Evolutionary conservation across 208 protist species (phyloP).

Genomic region (Leishmania aethiopica): DNA sequence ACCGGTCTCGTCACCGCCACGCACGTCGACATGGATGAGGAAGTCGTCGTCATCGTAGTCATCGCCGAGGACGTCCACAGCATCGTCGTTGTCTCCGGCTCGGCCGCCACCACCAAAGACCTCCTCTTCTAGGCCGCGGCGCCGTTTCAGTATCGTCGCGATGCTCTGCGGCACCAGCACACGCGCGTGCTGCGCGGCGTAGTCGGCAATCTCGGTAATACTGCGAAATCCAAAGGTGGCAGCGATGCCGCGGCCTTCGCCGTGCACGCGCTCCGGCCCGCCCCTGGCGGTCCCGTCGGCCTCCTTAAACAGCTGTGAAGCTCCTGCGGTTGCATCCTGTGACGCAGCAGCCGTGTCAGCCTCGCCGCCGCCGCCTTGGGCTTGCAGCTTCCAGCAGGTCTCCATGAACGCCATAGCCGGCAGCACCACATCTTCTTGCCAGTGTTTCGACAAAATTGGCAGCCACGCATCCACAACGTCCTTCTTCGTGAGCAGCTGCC

Average conservation of each 20-base stretch:
- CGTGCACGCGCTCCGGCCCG: neutral
- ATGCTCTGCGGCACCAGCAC: conserved; percentile 65
- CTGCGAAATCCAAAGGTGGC: conserved; percentile 67
- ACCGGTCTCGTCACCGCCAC: conserved; percentile 17
- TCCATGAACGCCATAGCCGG: conserved; percentile 54
- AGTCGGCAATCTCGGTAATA: conserved; percentile 49
- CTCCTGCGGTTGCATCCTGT: neutral
- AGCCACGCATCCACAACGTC: conserved; percentile 88
- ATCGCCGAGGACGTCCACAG: conserved; percentile 25
- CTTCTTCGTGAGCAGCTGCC: conserved; percentile 57
- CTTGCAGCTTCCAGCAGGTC: conserved; percentile 37
- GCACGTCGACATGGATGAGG: conserved; percentile 66
- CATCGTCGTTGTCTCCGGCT: conserved; percentile 17
- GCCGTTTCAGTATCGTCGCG: conserved; percentile 40
- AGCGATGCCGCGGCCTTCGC: conserved; percentile 48
- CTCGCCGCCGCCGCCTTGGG: conserved; percentile 1
- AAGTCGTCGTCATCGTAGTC: conserved; percentile 69
- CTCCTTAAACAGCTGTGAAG: conserved; percentile 16
- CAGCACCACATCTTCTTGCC: conserved; percentile 46
- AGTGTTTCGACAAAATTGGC: conserved; percentile 49
- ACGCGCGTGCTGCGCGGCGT: conserved; percentile 41
- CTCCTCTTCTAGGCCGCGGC: conserved; percentile 24
- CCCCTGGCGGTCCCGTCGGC: conserved; percentile 8
- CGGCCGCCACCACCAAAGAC: conserved; percentile 19
- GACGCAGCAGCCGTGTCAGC: neutral